These are phyloP conservation scores for Lunularia cruciata DNA, from an alignment of 225 moss, liverwort and hornwort genomes.

Conservation along the genomic window DNA sequence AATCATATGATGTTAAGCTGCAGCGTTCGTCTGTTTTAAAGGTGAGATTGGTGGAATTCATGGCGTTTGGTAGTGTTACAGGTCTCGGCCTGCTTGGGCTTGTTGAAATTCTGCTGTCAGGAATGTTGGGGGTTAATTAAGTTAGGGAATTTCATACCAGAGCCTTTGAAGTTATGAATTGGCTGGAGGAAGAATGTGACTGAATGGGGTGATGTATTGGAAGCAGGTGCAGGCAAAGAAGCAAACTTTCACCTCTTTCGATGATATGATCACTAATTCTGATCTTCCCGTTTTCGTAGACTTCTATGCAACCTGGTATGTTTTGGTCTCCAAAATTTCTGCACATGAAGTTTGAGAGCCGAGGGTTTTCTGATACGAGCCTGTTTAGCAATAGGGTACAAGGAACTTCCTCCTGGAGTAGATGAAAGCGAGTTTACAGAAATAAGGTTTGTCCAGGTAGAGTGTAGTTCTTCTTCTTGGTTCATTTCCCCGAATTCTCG, in stretches of 20 bases:
- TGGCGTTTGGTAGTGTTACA: neutral
- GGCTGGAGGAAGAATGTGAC: neutral
- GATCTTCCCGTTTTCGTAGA: constrained; percentile 83
- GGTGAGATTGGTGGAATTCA: constrained; percentile 12
- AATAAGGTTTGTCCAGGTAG: neutral
- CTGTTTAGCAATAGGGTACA: neutral
- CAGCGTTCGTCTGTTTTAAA: constrained; percentile 25
- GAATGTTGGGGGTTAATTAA: neutral
- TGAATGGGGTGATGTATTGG: neutral
- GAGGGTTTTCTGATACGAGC: too few species aligned
- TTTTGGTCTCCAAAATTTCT: too few species aligned
- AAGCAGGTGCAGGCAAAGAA: constrained; percentile 71
- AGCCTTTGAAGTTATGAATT: neutral
- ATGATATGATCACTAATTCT: constrained; percentile 84
- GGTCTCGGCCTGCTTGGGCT: neutral
- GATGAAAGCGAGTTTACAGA: neutral
- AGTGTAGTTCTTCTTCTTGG: too few species aligned
- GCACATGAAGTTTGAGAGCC: too few species aligned
- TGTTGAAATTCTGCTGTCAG: neutral
- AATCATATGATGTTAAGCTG: neutral
- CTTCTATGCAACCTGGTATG: constrained; percentile 93
- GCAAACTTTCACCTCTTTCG: constrained; percentile 89
- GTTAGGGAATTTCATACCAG: too few species aligned
- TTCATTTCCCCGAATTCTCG: too few species aligned
- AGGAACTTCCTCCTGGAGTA: neutral